Percentiles rank a stretch among this genome's conserved stretches.
These are phyloP conservation scores for Schoenoplectus tabernaemontani DNA, from an alignment of 202 grass and related monocot genomes.

Conservation along the genomic window DNA sequence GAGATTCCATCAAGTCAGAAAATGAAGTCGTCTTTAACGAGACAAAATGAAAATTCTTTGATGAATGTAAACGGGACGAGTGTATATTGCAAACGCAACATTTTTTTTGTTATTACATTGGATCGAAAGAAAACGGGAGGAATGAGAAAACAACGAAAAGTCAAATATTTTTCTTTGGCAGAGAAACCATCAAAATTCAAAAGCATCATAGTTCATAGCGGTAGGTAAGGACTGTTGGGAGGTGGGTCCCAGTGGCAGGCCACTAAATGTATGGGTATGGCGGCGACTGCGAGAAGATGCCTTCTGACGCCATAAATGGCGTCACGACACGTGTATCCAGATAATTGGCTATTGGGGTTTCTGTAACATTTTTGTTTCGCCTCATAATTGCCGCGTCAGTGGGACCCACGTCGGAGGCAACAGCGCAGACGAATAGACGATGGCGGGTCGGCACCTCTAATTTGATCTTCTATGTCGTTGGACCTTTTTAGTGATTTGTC, in stretches of 20 bases:
- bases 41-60: too few species aligned
- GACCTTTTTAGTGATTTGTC: not conserved
- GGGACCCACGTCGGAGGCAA: not conserved
- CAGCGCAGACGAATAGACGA: not conserved
- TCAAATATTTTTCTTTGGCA: too few species aligned
- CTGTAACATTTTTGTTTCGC: conserved; percentile 5
- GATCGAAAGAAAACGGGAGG: not conserved
- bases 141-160: not conserved
- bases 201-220: too few species aligned
- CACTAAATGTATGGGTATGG: not conserved
- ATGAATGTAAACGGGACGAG: too few species aligned
- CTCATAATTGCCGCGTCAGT: conserved; percentile 24
- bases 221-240: not conserved
- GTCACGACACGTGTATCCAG: not conserved
- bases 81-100: too few species aligned
- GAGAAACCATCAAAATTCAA: too few species aligned
- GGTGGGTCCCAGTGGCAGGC: too few species aligned
- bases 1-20: too few species aligned
- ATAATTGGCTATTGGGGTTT: not conserved
- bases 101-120: too few species aligned
- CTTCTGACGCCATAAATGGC: not conserved
- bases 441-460: not conserved
- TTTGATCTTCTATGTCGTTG: not conserved
- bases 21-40: too few species aligned
- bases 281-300: not conserved